These are phyloP conservation scores for Metschnikowia hibisci DNA, from an alignment of 805 yeast species.

Conservation along the genomic window DNA sequence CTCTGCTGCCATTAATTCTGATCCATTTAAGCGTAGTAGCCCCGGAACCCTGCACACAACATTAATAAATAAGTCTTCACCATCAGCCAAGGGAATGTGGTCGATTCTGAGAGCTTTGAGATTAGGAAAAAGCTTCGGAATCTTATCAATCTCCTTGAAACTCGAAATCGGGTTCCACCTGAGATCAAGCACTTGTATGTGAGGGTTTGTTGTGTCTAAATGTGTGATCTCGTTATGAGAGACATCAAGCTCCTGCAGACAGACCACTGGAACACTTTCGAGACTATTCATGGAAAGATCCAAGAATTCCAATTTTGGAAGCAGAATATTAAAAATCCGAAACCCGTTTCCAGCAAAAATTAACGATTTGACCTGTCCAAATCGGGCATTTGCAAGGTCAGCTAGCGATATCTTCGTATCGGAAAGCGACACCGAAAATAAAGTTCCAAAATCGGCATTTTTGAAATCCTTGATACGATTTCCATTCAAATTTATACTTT, in stretches of 20 bases:
- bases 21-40: slow-evolving; percentile 50
- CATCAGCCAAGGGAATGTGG: slow-evolving; percentile 12
- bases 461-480: slow-evolving; percentile 34
- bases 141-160: slow-evolving; percentile 49
- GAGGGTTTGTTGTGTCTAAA: background rate
- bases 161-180: slow-evolving; percentile 43
- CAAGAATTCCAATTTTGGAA: slow-evolving; percentile 1
- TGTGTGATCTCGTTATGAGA: slow-evolving; percentile 9
- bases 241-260: background rate
- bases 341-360: slow-evolving; percentile 34
- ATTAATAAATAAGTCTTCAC: slow-evolving; percentile 31
- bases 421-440: slow-evolving; percentile 17
- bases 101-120: slow-evolving; percentile 46
- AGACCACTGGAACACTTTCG: slow-evolving; percentile 4
- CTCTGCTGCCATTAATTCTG: slow-evolving; percentile 41
- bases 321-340: slow-evolving; percentile 13
- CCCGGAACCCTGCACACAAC: slow-evolving; percentile 44
- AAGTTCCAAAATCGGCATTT: background rate
- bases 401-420: slow-evolving; percentile 20
- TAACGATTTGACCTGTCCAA: slow-evolving; percentile 36
- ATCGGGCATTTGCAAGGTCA: slow-evolving; percentile 19
- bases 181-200: slow-evolving; percentile 41
- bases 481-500: slow-evolving; percentile 50
- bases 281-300: slow-evolving; percentile 44
- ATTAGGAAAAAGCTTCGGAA: slow-evolving; percentile 36